Evolutionary conservation across 805 yeast species (phyloP).

Genomic region (Saitoella complicata): DNA sequence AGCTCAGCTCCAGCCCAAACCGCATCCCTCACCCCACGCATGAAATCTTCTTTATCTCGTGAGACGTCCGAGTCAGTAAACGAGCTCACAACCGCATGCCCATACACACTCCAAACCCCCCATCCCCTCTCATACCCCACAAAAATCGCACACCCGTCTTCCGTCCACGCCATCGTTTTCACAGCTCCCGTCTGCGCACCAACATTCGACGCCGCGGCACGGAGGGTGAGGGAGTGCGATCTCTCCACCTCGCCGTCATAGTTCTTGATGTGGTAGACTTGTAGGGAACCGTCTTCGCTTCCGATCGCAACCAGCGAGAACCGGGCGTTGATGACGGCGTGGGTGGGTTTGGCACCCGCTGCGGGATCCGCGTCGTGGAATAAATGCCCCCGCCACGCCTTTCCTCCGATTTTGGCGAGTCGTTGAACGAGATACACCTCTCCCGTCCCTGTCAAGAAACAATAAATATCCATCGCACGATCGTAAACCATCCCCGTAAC

Average conservation of each 20-base stretch:
- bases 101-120: constrained; percentile 33
- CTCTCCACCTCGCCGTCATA: constrained; percentile 18
- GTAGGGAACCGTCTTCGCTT: constrained; percentile 23
- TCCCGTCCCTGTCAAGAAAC: too few species aligned
- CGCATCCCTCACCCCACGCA: constrained; percentile 15
- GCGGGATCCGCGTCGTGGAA: too few species aligned
- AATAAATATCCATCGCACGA: too few species aligned
- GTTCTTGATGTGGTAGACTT: constrained; percentile 24
- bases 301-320: constrained; percentile 28
- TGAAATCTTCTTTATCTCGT: constrained; percentile 7
- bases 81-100: constrained; percentile 30
- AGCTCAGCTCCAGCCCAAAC: constrained; percentile 26
- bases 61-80: constrained; percentile 15
- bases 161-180: constrained; percentile 22
- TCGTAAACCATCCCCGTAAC: too few species aligned
- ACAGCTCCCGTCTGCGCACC: constrained; percentile 15
- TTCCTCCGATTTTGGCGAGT: too few species aligned
- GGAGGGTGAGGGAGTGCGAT: constrained; percentile 4
- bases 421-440: too few species aligned
- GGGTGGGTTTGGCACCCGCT: too few species aligned
- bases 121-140: constrained; percentile 28
- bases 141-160: constrained; percentile 23
- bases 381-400: too few species aligned
- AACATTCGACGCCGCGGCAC: constrained; percentile 20
- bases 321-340: constrained; percentile 24